Base-by-base conservation (phyloP, 805 yeast genomes). In the Ogataea naganishii region DNA sequence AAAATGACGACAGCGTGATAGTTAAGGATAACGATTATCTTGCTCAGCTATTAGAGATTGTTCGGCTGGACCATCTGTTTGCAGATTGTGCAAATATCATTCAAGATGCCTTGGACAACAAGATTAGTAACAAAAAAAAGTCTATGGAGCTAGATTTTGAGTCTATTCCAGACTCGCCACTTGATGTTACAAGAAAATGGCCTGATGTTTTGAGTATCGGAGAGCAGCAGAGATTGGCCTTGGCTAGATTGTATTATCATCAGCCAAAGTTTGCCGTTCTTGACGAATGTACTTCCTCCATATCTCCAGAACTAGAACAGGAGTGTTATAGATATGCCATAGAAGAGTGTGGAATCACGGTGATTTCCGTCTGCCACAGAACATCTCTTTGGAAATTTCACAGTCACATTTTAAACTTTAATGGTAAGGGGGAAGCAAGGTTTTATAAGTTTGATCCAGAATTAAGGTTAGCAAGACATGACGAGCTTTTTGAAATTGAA, bases 241-340 rank as follows among this genome's bases (percentile, higher is more conserved):
- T 89, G 81, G 95, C 94, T 3, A 69, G 96, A 46, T 65, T 88
- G 55, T 88, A 82, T 49, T 88, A 86, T 50, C 96, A 88, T 54
- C 69, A 70, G 45, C 97, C 97, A 2, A 80, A 75, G 53, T 88
- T 86, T 64, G 97, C 97, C 0, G 95, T 88, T 16, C 62, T 88
- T 40, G 97, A 88, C 58, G 97, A 88, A 60, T 88, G 96, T 55
- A 88, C 97, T 1, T 84, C 95, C 4, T 89, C 95, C 1, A 94
- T 88, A 2, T 78, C 96, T 0, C 83, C 92, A 8, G 82, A 80
- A 36, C 79, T 86, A 74, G 97, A 88, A 51, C 84, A 80, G 38
- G 75, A 78, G 44, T 86, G 89, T 83, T 88, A 88, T 47, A 56
- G 74, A 30, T 80, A 80, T 46, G 95, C 96, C 1, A 58, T 46